These are phyloP conservation scores for Rhynchosporium secalis DNA, from an alignment of 2,329 filamentous ascomycete genomes.

Conservation along the genomic window DNA sequence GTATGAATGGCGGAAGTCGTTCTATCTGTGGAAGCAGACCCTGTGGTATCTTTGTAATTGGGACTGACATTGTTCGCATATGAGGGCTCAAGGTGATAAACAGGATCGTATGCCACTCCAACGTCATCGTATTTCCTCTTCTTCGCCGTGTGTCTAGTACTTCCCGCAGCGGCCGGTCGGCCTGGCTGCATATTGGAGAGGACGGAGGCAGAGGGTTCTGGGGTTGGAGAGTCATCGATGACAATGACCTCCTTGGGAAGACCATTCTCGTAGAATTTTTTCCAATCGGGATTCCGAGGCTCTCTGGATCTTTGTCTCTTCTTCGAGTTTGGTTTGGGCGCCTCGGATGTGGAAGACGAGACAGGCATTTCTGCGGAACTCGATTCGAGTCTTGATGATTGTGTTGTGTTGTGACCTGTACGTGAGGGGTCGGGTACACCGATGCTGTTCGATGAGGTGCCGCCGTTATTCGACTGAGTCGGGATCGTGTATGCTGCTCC, in stretches of 20 bases:
- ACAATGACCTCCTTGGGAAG: constrained; percentile 83
- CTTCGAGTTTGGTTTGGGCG: constrained; percentile 40
- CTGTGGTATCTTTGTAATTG: constrained; percentile 64
- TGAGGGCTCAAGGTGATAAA: constrained; percentile 70
- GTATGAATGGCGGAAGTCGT: constrained; percentile 80
- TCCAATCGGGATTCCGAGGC: constrained; percentile 70
- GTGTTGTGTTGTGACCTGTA: constrained; percentile 28
- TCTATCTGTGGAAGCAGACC: constrained; percentile 79
- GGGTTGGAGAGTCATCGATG: constrained; percentile 68
- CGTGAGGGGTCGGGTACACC: constrained; percentile 33
- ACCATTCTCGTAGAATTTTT: constrained; percentile 79
- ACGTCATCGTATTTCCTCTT: constrained; percentile 59
- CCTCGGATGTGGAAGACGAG: constrained; percentile 34
- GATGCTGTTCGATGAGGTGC: constrained; percentile 32
- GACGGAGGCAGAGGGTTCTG: constrained; percentile 40
- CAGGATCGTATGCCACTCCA: constrained; percentile 61
- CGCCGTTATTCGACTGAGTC: constrained; percentile 38
- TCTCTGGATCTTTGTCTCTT: constrained; percentile 43
- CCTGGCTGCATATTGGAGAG: constrained; percentile 43
- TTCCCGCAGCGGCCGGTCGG: constrained; percentile 36
- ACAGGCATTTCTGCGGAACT: constrained; percentile 42
- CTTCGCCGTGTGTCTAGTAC: constrained; percentile 70
- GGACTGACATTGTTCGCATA: constrained; percentile 71
- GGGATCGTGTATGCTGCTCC: constrained; percentile 37
- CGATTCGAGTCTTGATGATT: constrained; percentile 30